These are phyloP conservation scores for Exophiala oligosperma DNA, from an alignment of 2,329 filamentous ascomycete species.

Conservation along the genomic window DNA sequence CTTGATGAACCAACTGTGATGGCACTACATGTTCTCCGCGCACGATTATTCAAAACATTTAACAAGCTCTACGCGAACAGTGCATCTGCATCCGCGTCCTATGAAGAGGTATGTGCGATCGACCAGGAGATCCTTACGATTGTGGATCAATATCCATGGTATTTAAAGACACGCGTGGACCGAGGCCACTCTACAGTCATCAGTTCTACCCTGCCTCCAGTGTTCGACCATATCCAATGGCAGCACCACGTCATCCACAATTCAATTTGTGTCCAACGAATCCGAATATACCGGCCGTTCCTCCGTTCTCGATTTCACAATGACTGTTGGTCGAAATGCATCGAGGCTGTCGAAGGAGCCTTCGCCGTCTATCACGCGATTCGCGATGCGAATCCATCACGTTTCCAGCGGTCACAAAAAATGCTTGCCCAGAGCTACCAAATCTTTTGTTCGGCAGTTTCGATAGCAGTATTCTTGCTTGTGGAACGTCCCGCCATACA, in stretches of 20 bases:
- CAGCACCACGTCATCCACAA: conserved; percentile 32
- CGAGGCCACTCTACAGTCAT: conserved; percentile 1
- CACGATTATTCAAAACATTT: conserved; percentile 27
- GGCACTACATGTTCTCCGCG: conserved; percentile 26
- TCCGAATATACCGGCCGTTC: conserved; percentile 32
- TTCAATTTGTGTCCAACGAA: conserved; percentile 32
- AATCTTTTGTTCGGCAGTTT: conserved; percentile 32
- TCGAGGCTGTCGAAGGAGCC: conserved; percentile 29
- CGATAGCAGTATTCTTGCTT: conserved; percentile 31
- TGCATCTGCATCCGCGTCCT: conserved; percentile 23
- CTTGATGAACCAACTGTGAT: conserved; percentile 29
- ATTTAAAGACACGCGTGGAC: conserved; percentile 22
- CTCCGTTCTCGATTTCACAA: conserved; percentile 28
- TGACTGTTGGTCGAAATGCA: conserved; percentile 11
- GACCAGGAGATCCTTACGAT: conserved; percentile 29
- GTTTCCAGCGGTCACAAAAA: conserved; percentile 28
- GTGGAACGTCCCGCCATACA: conserved; percentile 26
- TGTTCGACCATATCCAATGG: conserved; percentile 31
- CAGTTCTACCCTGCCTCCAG: conserved; percentile 4
- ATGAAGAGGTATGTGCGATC: conserved; percentile 29
- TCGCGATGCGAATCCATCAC: conserved; percentile 26
- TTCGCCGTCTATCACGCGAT: conserved; percentile 30
- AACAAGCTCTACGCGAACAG: conserved; percentile 29
- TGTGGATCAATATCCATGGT: conserved; percentile 31
- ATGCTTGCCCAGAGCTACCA: conserved; percentile 31